Evolutionary conservation across 1,139 yeast species (phyloP), one percentile per base, ranked within the genome.

Genomic region (Arxiozyma slooffiae): DNA sequence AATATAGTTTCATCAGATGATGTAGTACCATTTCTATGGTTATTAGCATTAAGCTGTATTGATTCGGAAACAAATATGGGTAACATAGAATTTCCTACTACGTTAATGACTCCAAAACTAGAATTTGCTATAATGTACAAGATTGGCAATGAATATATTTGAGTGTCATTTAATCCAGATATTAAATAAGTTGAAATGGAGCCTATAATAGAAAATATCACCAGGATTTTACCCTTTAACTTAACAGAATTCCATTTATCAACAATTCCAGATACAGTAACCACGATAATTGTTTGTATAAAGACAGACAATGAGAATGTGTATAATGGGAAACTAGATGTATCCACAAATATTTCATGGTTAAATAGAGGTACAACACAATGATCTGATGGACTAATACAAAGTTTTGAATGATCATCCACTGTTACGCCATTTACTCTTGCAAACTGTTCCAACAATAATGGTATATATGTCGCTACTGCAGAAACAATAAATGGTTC

Each of bases 401-500:
- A 79, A 2, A 75, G 74, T 36, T 69, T 62, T 1, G 71, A 53
- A 53, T 75, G 79, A 61, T 82, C 85, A 46, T 71, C 69, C 14
- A 75, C 67, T 53, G 72, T 61, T 6, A 82, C 87, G 23, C 85
- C 87, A 59, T 80, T 81, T 43, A 75, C 77, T 30, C 87, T 71
- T 0, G 88, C 89, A 55, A 80, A 73, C 57, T 80, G 81, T 54
- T 82, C 87, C 36, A 83, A 67, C 8, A 82, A 63, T 22, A 83
- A 66, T 0, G 89, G 89, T 8, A 82, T 81, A 61, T 81, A 83
- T 0, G 88, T 82, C 1, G 88, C 81, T 7, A 83, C 81, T 1
- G 82, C 87, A 39, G 84, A 78, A 5, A 83, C 89, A 9, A 81
- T 75, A 60, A 82, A 83, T 0, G 90, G 89, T 60, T 83, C 89